Evolutionary conservation across 345 rosid genomes (phyloP), one percentile per base, ranked within the genome.

Genomic region (Arabis alpina): DNA sequence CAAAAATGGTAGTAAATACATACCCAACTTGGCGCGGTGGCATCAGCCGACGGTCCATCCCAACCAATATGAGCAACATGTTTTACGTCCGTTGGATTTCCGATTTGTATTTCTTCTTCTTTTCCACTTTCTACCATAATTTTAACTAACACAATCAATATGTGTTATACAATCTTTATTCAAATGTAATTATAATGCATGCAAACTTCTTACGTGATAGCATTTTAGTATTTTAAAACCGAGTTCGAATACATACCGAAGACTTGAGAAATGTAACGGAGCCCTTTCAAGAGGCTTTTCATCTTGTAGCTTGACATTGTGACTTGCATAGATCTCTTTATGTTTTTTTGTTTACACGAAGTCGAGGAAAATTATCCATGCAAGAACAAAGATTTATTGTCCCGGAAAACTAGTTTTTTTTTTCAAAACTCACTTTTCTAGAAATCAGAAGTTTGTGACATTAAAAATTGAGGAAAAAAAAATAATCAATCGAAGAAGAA

Each of bases 41-140:
- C 73, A 61, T 39, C 30, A 27, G 80, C 74, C 11, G 88, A 70
- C 6, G 88, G 86, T 34, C 85, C 93, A 44, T 93, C 97, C 88
- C 87, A 86, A 68, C 98, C 98, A 42, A 93, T 93, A 61, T 93
- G 98, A 25, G 98, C 90, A 6, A 93, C 92, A 71, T 93, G 98
- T 75, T 90, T 93, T 74, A 93, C 97, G 56, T 93, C 96, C 5
- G 98, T 93, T 45, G 98, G 98, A 57, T 25, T 47, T 45, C 98
- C 98, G 57, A 93, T 93, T 66, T 81, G 73, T 83, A 93, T 88
- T 59, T 93, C 96, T 54, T 83, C 78, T 72, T 93, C 93, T 70
- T 88, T 85, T 65, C 78, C 96, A 67, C 86, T 80, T 10, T 90
- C 95, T 88, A 76, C 44, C 23, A 28, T 40, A 4, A 48, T 41